Conservation (phyloP, 2,329 filamentous ascomycete genomes). For the Calonectria montana region DNA sequence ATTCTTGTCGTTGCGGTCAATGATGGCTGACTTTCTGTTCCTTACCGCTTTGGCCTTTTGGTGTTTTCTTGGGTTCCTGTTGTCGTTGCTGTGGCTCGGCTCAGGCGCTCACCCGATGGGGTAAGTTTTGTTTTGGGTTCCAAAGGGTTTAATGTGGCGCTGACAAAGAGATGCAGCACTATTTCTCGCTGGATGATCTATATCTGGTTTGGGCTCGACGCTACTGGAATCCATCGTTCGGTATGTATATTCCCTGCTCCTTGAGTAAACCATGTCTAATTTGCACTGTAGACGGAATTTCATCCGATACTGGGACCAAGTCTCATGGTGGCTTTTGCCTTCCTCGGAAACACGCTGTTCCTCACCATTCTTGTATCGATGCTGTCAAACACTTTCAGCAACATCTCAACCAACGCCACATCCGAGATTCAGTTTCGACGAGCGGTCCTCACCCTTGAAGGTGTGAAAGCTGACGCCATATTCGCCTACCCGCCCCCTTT, state of each 20-base stretch:
- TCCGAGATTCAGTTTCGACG: constrained; percentile 88
- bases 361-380: constrained; percentile 91
- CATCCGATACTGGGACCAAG: constrained; percentile 83
- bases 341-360: constrained; percentile 88
- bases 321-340: constrained; percentile 86
- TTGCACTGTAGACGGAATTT: constrained; percentile 67
- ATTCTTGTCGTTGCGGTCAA: constrained; percentile 82
- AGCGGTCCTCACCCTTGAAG: constrained; percentile 85
- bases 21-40: constrained; percentile 88
- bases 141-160: not conserved
- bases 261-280: constrained; percentile 14
- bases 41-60: constrained; percentile 80
- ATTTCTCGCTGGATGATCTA: constrained; percentile 93
- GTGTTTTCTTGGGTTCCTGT: constrained; percentile 86
- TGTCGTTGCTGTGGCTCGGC: constrained; percentile 83
- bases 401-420: constrained; percentile 79
- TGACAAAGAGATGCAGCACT: constrained; percentile 55
- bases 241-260: constrained; percentile 46
- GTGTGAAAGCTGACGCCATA: constrained; percentile 85
- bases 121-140: constrained; percentile 46
- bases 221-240: constrained; percentile 69
- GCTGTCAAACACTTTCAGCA: constrained; percentile 85
- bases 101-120: constrained; percentile 71
- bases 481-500: constrained; percentile 87
- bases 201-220: constrained; percentile 92